Evolutionary conservation across 805 yeast genomes (phyloP), one percentile per base, ranked within the genome.

Genomic region (Kluyveromyces aestuarii): DNA sequence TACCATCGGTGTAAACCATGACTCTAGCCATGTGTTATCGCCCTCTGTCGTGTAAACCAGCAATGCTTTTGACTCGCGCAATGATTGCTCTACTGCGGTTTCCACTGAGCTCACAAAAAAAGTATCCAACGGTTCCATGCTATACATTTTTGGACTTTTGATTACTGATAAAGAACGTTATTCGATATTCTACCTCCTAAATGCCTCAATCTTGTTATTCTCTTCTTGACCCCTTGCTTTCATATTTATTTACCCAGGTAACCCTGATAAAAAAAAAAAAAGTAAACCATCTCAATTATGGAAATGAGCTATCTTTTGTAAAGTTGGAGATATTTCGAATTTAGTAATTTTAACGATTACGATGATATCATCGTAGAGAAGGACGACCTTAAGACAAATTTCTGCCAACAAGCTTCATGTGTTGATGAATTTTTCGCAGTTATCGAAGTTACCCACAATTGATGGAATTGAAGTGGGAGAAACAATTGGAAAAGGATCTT

Each of bases 401-500:
- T 30, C 35, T 30, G 35, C 14, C 14, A 30, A 5, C 35, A 19
- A 5, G 45, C 40, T 16, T 38, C 37, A 21, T 37, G 42, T n/a
- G 39, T 35, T 40, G 16, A 48, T 44, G 42, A 67, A 70, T 47
- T 64, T 75, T 14, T 74, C 79, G 2, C 79, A 75, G 55, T 58
- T 73, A 45, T 42, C 51, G 19, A 48, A 46, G 25, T 55, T 80
- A 2, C 84, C 85, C 2, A 57, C 60, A 27, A 70, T 80, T 36
- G 71, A 72, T 45, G 72, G 71, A 27, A 70, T 79, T 2, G 69
- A 63, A 27, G 47, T 74, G 6, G 82, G 79, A 0, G 70, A 70
- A 25, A 77, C 84, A 0, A 69, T 82, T 13, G 88, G 87, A 0
- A 81, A 79, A 53, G 88, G 88, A 1, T 72, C 86, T 0, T 82